These are phyloP conservation scores for Arabidopsis hybrid DNA, from an alignment of 441 rosid genomes.

Conservation along the genomic window DNA sequence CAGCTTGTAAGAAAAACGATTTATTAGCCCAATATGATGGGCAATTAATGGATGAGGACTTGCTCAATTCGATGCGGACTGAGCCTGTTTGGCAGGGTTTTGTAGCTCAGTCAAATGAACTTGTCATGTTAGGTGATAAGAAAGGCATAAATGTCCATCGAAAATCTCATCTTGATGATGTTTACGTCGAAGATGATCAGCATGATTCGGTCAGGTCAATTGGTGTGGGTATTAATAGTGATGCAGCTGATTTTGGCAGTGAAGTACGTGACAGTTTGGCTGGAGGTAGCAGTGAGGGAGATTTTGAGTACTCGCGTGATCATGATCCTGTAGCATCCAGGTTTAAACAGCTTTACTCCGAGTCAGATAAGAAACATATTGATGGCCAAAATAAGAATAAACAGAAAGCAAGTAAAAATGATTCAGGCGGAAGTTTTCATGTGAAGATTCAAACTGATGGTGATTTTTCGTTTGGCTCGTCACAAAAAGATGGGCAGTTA, in stretches of 20 bases:
- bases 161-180: too few relatives aligned
- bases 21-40: slow-evolving; percentile 81
- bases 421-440: slow-evolving; percentile 52
- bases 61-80: slow-evolving; percentile 70
- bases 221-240: too few relatives aligned
- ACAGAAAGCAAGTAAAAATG: slow-evolving; percentile 57
- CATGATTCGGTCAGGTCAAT: too few relatives aligned
- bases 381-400: slow-evolving; percentile 55
- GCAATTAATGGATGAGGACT: slow-evolving; percentile 85
- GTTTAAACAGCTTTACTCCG: slow-evolving; percentile 57
- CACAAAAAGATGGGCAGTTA: slow-evolving; percentile 66
- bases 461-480: slow-evolving; percentile 82
- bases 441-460: slow-evolving; percentile 65
- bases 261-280: slow-evolving; percentile 83
- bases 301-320: slow-evolving; percentile 73
- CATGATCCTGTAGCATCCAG: slow-evolving; percentile 63
- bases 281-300: slow-evolving; percentile 93
- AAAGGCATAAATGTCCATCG: slow-evolving; percentile 28
- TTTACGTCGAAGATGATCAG: too few relatives aligned
- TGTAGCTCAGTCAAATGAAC: slow-evolving; percentile 84
- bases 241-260: slow-evolving; percentile 46
- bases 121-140: slow-evolving; percentile 42
- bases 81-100: slow-evolving; percentile 98
- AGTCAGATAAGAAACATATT: slow-evolving; percentile 58
- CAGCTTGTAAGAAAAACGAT: slow-evolving; percentile 63